Evolutionary conservation across 345 rosid species (phyloP), one percentile per base, ranked within the genome.

Genomic region (Kernera saxatilis): DNA sequence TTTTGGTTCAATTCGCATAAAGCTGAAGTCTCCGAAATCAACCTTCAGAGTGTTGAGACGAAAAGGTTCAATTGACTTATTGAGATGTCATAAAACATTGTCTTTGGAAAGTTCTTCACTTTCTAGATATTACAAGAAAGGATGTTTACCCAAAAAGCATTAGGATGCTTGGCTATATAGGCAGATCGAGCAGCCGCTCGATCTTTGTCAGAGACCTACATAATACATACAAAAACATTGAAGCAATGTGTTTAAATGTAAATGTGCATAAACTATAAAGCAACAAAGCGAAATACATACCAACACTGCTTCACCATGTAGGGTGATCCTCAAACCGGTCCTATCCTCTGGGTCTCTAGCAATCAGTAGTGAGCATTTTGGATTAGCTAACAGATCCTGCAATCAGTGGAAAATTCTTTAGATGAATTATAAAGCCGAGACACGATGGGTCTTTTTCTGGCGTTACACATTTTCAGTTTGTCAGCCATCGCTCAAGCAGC

Each of bases 21-120:
- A 93, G 72, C 87, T 89, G 79, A 91, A 93, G 84, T 93, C 99
- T 49, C 96, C 96, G 29, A 93, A 93, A 80, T 93, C 98, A 78
- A 93, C 97, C 98, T 93, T 82, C 57, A 63, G n/a, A 63, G 62
- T 63, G 36, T 60, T 23, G 60, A 59, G 25, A 76, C 64, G 23
- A 25, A 35, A 45, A 61, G 35, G 40, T 68, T 77, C 39, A 76
- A 66, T 71, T 74, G 35, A 52, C 52, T 21, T 53, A 4, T 17
- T 46, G 58, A 35, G 41, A 46, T 36, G 48, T 22, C 11, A 37
- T 15, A n/a, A 3, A 40, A 56, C 35, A 60, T 8, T 8, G 18
- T 32, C 43, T 2, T 48, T 17, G 13, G 9, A 4, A 72, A 33
- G 36, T 3, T 10, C n/a, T 25, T 65, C 32, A 63, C 33, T 39